Percentiles rank a stretch among this genome's conserved stretches.
These are phyloP conservation scores for Metschnikowia lachancei DNA, from an alignment of 805 yeast genomes.

Conservation along the genomic window DNA sequence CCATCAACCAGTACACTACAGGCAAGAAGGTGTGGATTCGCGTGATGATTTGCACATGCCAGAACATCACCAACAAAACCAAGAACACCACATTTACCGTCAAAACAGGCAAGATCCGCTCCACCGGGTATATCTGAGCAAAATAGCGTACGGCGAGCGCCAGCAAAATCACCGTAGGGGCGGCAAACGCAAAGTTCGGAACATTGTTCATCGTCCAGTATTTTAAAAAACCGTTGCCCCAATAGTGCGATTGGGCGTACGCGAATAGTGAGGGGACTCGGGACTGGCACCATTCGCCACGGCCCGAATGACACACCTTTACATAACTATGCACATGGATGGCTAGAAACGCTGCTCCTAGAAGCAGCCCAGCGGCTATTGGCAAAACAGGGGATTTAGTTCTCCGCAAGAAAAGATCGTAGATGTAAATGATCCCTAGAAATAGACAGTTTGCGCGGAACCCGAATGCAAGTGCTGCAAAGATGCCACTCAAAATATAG, in stretches of 20 bases:
- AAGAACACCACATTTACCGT: slow-evolving; percentile 44
- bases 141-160: slow-evolving; percentile 39
- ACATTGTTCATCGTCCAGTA: slow-evolving; percentile 83
- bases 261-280: slow-evolving; percentile 58
- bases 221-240: slow-evolving; percentile 77
- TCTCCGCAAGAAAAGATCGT: slow-evolving; percentile 43
- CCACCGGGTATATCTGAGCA: slow-evolving; percentile 32
- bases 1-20: slow-evolving; percentile 56
- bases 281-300: slow-evolving; percentile 75
- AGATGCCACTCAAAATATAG: slow-evolving; percentile 49
- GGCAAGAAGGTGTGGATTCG: slow-evolving; percentile 80
- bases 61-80: slow-evolving; percentile 52
- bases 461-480: slow-evolving; percentile 56
- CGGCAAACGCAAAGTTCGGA: slow-evolving; percentile 76
- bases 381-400: slow-evolving; percentile 21
- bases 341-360: slow-evolving; percentile 46
- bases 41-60: slow-evolving; percentile 86
- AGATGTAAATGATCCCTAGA: slow-evolving; percentile 63
- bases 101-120: slow-evolving; percentile 38
- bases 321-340: slow-evolving; percentile 54
- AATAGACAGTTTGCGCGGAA: slow-evolving; percentile 76
- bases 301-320: slow-evolving; percentile 57
- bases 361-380: slow-evolving; percentile 53
- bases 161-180: slow-evolving; percentile 60
- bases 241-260: slow-evolving; percentile 74